phyloP scores from a whole-genome alignment of 495 filamentous ascomycete genomes.

The Aspergillus nidulans region DNA sequence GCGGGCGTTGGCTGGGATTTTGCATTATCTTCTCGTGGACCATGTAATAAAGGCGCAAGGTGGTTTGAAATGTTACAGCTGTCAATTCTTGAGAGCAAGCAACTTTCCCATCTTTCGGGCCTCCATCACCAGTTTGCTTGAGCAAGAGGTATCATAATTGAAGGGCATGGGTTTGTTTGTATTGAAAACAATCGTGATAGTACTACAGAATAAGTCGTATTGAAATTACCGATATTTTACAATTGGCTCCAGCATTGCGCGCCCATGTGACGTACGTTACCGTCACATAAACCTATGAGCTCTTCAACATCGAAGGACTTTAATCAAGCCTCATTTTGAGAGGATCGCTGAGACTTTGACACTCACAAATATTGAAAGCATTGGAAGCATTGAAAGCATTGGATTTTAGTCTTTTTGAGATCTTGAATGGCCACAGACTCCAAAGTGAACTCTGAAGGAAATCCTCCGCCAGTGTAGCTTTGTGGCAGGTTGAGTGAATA shows the following conservation, averaged over 20 bases:
- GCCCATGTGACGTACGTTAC: slow-evolving; percentile 8
- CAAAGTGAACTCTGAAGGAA: background rate
- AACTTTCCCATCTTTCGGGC: background rate
- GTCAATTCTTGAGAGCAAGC: background rate
- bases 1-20: slow-evolving; percentile 12
- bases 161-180: no score
- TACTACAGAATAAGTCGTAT: no score
- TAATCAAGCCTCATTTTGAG: background rate
- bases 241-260: background rate
- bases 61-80: background rate
- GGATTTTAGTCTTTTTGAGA: background rate
- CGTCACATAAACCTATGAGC: slow-evolving; percentile 10
- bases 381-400: background rate
- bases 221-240: slow-evolving; percentile 6
- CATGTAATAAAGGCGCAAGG: slow-evolving; percentile 4
- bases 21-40: slow-evolving; percentile 5
- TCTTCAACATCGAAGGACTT: slow-evolving; percentile 7
- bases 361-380: background rate
- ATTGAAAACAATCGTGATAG: no score
- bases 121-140: no score
- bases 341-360: no score
- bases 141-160: no score
- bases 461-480: background rate
- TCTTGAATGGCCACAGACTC: background rate
- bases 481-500: slow-evolving; percentile 19